phyloP scores from a whole-genome alignment of 2,329 filamentous ascomycete species.

The Colletotrichum cereale region DNA sequence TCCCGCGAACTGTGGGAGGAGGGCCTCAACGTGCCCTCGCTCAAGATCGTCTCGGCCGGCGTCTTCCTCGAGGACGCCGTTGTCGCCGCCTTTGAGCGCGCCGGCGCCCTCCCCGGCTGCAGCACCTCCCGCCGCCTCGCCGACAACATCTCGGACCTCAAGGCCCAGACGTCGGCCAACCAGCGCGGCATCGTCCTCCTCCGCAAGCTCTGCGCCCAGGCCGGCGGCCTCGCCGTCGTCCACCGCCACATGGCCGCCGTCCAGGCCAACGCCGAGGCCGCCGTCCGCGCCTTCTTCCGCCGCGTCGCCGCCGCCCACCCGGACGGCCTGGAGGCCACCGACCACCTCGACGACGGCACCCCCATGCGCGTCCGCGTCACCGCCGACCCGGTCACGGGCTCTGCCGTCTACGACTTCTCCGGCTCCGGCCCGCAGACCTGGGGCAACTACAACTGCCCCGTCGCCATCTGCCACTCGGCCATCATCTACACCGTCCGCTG shows the following conservation, averaged over 20 bases:
- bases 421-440: conserved; percentile 52
- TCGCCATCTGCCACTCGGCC: conserved; percentile 53
- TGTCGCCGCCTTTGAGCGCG: conserved; percentile 48
- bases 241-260: conserved; percentile 57
- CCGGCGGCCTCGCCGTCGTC: conserved; percentile 47
- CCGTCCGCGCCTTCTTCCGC: conserved; percentile 49
- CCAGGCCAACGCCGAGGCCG: conserved; percentile 55
- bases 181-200: conserved; percentile 54
- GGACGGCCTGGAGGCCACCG: conserved; percentile 43
- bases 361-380: conserved; percentile 49
- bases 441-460: conserved; percentile 53
- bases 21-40: conserved; percentile 54
- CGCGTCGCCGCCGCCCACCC: conserved; percentile 49
- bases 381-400: conserved; percentile 47
- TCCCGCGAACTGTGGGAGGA: conserved; percentile 58
- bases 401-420: conserved; percentile 53
- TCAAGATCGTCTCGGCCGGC: conserved; percentile 53
- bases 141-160: conserved; percentile 59
- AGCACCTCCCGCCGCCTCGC: conserved; percentile 51
- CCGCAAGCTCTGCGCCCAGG: conserved; percentile 51
- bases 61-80: conserved; percentile 52
- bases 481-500: conserved; percentile 55
- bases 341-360: conserved; percentile 55
- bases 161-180: conserved; percentile 59
- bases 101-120: conserved; percentile 53